Evolutionary conservation across 352 stramenopile genomes (phyloP).

Genomic region (Globisporangium viniferum): DNA sequence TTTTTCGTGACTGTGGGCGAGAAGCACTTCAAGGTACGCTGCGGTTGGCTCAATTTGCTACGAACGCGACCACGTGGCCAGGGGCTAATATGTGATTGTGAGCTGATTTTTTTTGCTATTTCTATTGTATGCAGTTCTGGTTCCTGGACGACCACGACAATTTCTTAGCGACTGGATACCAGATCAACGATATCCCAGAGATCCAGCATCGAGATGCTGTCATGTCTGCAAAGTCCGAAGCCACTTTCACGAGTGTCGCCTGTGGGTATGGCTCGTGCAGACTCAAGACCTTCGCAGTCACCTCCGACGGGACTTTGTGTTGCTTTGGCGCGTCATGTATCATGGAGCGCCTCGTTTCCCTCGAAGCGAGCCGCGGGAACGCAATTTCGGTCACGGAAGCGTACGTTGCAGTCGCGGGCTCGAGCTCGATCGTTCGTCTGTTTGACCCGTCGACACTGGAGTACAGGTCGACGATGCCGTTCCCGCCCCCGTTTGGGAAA

Average conservation of each 20-base stretch:
- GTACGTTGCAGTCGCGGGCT: slow-evolving; percentile 65
- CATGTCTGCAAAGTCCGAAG: slow-evolving; percentile 55
- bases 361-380: slow-evolving; percentile 58
- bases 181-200: slow-evolving; percentile 54
- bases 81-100: neutral
- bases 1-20: slow-evolving; percentile 84
- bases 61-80: neutral
- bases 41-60: neutral
- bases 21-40: slow-evolving; percentile 66
- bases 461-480: slow-evolving; percentile 71
- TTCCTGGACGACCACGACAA: slow-evolving; percentile 46
- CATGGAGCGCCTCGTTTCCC: slow-evolving; percentile 73
- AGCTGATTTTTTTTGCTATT: slow-evolving; percentile 1
- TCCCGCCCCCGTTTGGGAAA: slow-evolving; percentile 63
- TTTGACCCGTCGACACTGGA: slow-evolving; percentile 75
- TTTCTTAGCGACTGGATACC: slow-evolving; percentile 52
- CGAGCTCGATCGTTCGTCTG: slow-evolving; percentile 60
- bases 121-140: slow-evolving; percentile 55
- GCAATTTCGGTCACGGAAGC: slow-evolving; percentile 72
- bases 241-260: slow-evolving; percentile 66
- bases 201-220: slow-evolving; percentile 56
- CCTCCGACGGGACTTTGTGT: slow-evolving; percentile 67
- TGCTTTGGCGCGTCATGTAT: slow-evolving; percentile 71
- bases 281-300: slow-evolving; percentile 74
- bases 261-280: slow-evolving; percentile 52